phyloP scores from a whole-genome alignment of 805 yeast species.

The Lachancea waltii region DNA sequence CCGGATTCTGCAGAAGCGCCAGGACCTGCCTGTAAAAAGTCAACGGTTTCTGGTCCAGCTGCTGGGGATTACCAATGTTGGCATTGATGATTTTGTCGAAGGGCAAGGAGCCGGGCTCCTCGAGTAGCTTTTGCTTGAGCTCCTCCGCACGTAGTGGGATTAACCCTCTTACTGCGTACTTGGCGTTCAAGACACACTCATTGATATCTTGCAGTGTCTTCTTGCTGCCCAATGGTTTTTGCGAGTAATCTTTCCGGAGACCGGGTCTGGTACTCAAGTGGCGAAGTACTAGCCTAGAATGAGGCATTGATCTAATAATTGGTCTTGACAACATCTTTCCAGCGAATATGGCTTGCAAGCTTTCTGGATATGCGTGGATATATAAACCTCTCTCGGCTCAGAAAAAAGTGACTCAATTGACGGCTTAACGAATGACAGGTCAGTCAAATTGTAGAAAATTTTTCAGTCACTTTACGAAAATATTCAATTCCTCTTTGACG shows the following conservation, averaged over 20 bases:
- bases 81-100: conserved; percentile 76
- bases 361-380: neutral
- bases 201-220: conserved; percentile 49
- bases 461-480: too few relatives aligned
- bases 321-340: neutral
- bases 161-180: conserved; percentile 93
- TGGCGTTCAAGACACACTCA: conserved; percentile 69
- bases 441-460: too few relatives aligned
- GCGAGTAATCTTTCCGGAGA: neutral
- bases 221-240: neutral
- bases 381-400: too few relatives aligned
- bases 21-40: conserved; percentile 93
- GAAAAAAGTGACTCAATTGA: neutral
- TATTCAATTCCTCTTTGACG: too few relatives aligned
- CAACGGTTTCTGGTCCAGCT: conserved; percentile 86
- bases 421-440: too few relatives aligned
- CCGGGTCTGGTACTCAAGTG: conserved; percentile 2
- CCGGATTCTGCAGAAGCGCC: conserved; percentile 81
- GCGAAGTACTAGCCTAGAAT: conserved; percentile 3
- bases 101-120: conserved; percentile 59
- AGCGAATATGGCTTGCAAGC: too few relatives aligned
- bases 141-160: conserved; percentile 94
- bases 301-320: neutral
- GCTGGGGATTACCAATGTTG: conserved; percentile 98
- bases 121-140: conserved; percentile 48